Percentiles rank a stretch among this genome's conserved stretches.
Conservation (phyloP, 2,329 filamentous ascomycete genomes). For the Neopestalotiopsis clavispora region DNA sequence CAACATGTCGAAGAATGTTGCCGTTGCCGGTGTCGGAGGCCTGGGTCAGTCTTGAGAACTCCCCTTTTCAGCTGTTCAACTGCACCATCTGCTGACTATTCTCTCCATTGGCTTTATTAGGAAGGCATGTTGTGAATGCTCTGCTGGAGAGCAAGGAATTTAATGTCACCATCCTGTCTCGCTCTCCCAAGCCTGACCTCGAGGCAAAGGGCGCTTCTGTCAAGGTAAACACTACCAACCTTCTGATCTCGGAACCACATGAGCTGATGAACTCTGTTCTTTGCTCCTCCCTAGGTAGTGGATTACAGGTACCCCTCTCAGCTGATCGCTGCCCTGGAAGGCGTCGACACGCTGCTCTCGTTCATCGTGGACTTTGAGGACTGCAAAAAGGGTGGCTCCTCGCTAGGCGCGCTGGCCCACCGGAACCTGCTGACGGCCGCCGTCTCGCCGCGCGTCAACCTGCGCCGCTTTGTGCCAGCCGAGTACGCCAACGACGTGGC, state of each 20-base stretch:
- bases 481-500: constrained; percentile 4
- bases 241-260: background rate
- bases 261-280: background rate
- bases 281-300: background rate
- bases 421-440: constrained; percentile 10
- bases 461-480: constrained; percentile 3
- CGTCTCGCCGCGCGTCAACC: background rate
- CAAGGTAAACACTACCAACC: background rate
- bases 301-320: constrained; percentile 5
- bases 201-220: background rate
- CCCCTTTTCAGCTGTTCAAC: background rate
- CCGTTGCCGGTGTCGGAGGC: constrained; percentile 6
- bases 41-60: background rate
- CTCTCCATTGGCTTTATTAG: background rate
- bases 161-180: constrained; percentile 8
- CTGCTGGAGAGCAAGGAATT: constrained; percentile 8
- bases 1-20: constrained; percentile 10
- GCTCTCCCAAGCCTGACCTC: constrained; percentile 8
- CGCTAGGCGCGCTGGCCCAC: constrained; percentile 1
- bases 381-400: background rate
- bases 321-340: background rate
- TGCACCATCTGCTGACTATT: background rate
- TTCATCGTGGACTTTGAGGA: constrained; percentile 7
- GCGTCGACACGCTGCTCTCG: constrained; percentile 3
- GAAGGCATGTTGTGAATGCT: constrained; percentile 1